Percentiles rank a stretch among this genome's conserved stretches.
phyloP scores from a whole-genome alignment of 1,139 yeast species.

The Meyerozyma athensensis region DNA sequence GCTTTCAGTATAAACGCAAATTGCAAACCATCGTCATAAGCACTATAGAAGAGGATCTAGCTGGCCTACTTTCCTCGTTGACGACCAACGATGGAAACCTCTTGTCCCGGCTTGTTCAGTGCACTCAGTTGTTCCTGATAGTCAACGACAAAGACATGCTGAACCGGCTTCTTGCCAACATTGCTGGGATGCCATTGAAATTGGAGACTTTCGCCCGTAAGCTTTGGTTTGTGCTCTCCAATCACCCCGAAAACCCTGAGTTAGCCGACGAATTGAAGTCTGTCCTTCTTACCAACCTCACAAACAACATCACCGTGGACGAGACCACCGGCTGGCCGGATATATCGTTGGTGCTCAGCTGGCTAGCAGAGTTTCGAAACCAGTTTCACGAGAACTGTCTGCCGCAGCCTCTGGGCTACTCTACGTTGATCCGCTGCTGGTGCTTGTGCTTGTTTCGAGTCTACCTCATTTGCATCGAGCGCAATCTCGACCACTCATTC shows the following conservation, averaged over 20 bases:
- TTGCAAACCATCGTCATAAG: constrained; percentile 9
- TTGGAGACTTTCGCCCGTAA: constrained; percentile 32
- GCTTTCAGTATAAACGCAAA: constrained; percentile 20
- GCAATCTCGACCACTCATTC: constrained; percentile 6
- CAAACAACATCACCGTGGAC: constrained; percentile 26
- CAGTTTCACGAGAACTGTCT: neutral
- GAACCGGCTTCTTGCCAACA: constrained; percentile 24
- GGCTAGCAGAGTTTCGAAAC: constrained; percentile 25
- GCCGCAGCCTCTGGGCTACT: constrained; percentile 3
- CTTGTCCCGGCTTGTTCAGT: neutral
- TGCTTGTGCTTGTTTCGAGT: constrained; percentile 9
- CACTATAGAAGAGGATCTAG: constrained; percentile 6
- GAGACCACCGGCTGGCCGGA: constrained; percentile 25
- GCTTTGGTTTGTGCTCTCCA: constrained; percentile 29
- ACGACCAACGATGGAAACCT: constrained; percentile 6
- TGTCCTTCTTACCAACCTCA: constrained; percentile 25
- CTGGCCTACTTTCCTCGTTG: constrained; percentile 5
- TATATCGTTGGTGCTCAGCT: constrained; percentile 24
- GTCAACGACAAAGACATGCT: constrained; percentile 35
- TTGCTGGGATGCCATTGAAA: constrained; percentile 19
- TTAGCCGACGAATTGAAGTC: constrained; percentile 26
- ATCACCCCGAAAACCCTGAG: constrained; percentile 8
- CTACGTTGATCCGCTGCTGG: neutral
- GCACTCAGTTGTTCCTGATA: constrained; percentile 29
- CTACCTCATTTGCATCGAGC: constrained; percentile 9